A percentile compares a stretch with the other conserved stretches of the same genome.
phyloP scores from a whole-genome alignment of 1,284 basidiomycete genomes.

The Ustilago curta region DNA sequence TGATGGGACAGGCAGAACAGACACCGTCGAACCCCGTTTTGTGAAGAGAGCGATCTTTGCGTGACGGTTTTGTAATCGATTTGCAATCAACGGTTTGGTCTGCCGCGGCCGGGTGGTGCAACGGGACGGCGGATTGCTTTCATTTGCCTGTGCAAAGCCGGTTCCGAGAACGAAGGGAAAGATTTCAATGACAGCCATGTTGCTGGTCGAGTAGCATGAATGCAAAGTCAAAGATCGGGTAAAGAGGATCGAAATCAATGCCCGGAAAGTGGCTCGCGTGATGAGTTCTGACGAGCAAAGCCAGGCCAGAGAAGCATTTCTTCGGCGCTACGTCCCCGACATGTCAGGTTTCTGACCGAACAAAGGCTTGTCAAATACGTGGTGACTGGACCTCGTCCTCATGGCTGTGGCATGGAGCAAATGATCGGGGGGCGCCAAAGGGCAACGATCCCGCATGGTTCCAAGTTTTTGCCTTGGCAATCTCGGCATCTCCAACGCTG shows the following conservation, averaged over 20 bases:
- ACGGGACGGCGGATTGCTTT: too few species aligned
- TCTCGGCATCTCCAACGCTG: slow-evolving; percentile 28
- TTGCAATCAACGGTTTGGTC: too few species aligned
- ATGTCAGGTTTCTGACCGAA: neutral
- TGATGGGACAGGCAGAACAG: too few species aligned
- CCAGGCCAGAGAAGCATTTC: neutral
- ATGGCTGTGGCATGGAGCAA: neutral
- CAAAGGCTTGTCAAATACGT: neutral
- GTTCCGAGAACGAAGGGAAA: too few species aligned
- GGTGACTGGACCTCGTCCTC: neutral
- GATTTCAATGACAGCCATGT: too few species aligned
- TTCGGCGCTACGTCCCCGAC: neutral
- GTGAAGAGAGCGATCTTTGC: too few species aligned
- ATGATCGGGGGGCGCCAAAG: too few species aligned
- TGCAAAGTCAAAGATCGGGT: neutral
- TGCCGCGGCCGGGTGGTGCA: too few species aligned
- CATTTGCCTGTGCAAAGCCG: too few species aligned
- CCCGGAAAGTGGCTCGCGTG: neutral
- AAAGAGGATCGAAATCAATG: neutral
- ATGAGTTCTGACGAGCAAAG: neutral
- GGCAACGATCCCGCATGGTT: neutral
- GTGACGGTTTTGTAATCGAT: too few species aligned
- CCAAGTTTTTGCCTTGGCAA: neutral
- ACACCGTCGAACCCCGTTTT: too few species aligned
- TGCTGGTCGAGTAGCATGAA: neutral